Evolutionary conservation across 1,139 yeast species (phyloP), one percentile per base, ranked within the genome.

Genomic region (Blastobotrys proliferans): DNA sequence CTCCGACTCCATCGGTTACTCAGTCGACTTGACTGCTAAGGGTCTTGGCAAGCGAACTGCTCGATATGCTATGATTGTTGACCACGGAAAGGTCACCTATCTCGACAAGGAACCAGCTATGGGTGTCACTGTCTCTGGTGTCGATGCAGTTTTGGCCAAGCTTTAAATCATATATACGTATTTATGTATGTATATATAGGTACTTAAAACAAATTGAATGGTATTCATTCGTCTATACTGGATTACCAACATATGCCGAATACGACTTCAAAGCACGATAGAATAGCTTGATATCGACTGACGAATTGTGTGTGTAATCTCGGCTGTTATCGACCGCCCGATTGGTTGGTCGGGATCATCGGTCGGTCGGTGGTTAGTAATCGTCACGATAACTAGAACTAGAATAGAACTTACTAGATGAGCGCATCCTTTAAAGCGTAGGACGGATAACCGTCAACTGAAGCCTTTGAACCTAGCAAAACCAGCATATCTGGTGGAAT

Each of bases 31-130:
- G 50, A 69, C 79, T 31, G 69, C 69, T 16, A 70, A 64, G 46
- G 90, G 88, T 26, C 62, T 79, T 50, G 85, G 84, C 38, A 59
- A 70, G 48, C 78, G 95, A 69, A 77, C 85, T 48, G 72, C 74
- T 43, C 77, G 95, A 66, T 86, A 77, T 65, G 90, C 90, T 45
- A 64, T 80, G 44, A 71, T 85, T 50, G 77, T 84, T 46, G 78
- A 79, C 54, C 68, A 77, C 53, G 90, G 90, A 52, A 69, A 69
- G 48, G 76, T 85, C 52, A 66, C 67, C 40, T 85, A 81, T 63
- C 69, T 80, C 42, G 90, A 77, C 52, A 73, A 72, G 59, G 96
- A 87, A 66, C 68, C 74, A 26, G 78, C 69, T 38, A 66, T 70
- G 46, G 84, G 71, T 37, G 85, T 76, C 56, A 72, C 81, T 41